Evolutionary conservation across 1,139 yeast genomes (phyloP).

Genomic region (Geotrichum bryndzae): DNA sequence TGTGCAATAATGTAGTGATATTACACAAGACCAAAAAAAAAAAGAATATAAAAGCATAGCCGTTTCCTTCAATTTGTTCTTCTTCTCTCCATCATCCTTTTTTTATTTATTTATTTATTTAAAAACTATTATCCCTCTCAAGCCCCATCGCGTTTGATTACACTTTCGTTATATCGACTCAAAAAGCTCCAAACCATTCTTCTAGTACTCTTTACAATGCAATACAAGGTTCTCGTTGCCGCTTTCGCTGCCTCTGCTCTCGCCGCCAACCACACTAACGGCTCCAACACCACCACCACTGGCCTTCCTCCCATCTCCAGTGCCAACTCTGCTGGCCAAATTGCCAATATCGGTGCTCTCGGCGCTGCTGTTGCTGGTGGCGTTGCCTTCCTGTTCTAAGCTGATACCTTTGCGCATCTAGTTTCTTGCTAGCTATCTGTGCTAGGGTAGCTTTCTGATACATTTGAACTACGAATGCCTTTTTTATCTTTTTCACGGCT

Average conservation of each 20-base stretch:
- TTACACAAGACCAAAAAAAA: no score
- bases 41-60: no score
- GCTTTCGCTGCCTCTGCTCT: constrained; percentile 45
- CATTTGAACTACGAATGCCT: not conserved
- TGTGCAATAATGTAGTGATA: no score
- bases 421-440: not conserved
- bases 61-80: no score
- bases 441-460: not conserved
- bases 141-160: no score
- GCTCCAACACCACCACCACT: constrained; percentile 32
- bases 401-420: not conserved
- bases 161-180: no score
- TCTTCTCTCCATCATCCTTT: no score
- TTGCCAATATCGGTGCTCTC: constrained; percentile 54
- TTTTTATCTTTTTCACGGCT: not conserved
- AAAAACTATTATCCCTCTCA: no score
- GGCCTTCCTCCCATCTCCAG: constrained; percentile 31
- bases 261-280: constrained; percentile 40
- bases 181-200: no score
- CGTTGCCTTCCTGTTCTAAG: constrained; percentile 59
- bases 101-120: no score
- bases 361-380: constrained; percentile 76
- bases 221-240: constrained; percentile 50
- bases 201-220: constrained; percentile 40
- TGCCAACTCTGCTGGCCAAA: constrained; percentile 52